Conservation (phyloP, 192 early-diverging fungal genomes). For the Entomortierella beljakovae region DNA sequence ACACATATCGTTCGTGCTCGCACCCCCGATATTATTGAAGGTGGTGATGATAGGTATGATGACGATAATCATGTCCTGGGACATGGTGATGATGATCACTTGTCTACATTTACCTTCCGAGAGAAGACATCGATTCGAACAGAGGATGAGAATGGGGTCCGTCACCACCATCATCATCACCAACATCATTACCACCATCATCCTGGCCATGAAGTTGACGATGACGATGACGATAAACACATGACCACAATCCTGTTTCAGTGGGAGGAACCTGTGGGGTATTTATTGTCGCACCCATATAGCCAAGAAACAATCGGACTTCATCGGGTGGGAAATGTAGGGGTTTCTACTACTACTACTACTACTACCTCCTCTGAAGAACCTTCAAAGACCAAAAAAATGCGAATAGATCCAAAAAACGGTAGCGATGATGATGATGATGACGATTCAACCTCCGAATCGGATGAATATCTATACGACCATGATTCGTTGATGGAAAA, state of each 20-base stretch:
- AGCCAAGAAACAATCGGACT: conserved; percentile 27
- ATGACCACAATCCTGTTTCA: conserved; percentile 42
- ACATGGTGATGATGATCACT: too few relatives aligned
- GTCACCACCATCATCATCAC: not conserved
- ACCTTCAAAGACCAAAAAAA: conserved; percentile 10
- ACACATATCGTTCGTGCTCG: conserved; percentile 26
- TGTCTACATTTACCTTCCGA: too few relatives aligned
- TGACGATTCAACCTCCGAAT: not conserved
- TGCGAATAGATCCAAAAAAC: not conserved
- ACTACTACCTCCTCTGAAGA: not conserved
- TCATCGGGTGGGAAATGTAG: conserved; percentile 21
- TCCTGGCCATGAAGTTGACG: not conserved
- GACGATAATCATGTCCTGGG: not conserved
- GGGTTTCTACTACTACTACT: not conserved
- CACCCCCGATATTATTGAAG: conserved; percentile 35
- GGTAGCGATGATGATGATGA: not conserved
- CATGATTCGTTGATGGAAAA: conserved; percentile 46
- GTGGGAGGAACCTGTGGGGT: conserved; percentile 48
- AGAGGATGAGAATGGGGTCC: too few relatives aligned
- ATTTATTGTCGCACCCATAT: conserved; percentile 44
- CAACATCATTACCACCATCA: not conserved
- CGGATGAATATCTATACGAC: conserved; percentile 15
- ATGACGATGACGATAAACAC: conserved; percentile 3
- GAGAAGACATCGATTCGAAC: too few relatives aligned
- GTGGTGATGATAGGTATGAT: conserved; percentile 4